phyloP scores from a whole-genome alignment of 345 rosid species.

The Cardamine occulta region DNA sequence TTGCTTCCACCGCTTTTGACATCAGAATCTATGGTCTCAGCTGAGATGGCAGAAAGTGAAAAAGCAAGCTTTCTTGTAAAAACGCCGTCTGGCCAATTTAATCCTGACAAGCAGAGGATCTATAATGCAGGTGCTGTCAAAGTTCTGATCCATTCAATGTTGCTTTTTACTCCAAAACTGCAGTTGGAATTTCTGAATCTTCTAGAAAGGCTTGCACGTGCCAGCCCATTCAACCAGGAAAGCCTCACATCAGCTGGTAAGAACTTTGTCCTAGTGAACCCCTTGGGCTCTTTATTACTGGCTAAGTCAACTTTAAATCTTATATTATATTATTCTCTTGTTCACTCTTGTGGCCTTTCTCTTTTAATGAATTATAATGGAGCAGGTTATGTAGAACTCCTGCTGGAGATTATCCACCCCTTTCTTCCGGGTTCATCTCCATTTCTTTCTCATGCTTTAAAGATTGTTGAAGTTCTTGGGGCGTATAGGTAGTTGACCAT shows the following conservation, averaged over 20 bases:
- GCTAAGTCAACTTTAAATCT: conserved; percentile 10
- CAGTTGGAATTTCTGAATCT: conserved; percentile 79
- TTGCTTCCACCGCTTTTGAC: conserved; percentile 79
- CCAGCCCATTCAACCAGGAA: conserved; percentile 86
- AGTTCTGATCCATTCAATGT: conserved; percentile 73
- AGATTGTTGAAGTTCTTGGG: conserved; percentile 92
- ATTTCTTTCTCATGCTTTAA: conserved; percentile 69
- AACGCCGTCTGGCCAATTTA: conserved; percentile 58
- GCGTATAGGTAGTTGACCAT: conserved; percentile 69
- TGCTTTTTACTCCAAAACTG: conserved; percentile 81
- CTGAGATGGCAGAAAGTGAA: conserved; percentile 53
- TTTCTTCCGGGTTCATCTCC: conserved; percentile 79
- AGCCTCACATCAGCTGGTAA: conserved; percentile 85
- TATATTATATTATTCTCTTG: conserved; percentile 23
- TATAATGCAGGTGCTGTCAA: conserved; percentile 83
- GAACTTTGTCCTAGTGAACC: conserved; percentile 35
- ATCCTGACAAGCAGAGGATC: conserved; percentile 72
- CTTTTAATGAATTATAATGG: conserved; percentile 15
- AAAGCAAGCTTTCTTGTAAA: conserved; percentile 53
- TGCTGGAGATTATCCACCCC: conserved; percentile 80
- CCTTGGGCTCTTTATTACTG: not conserved
- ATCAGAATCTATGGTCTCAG: conserved; percentile 52
- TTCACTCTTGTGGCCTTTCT: conserved; percentile 21
- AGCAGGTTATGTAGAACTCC: conserved; percentile 84
- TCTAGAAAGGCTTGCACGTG: conserved; percentile 76